Evolutionary conservation across 2,329 filamentous ascomycete genomes (phyloP).

Genomic region (Colletotrichum chrysophilum): DNA sequence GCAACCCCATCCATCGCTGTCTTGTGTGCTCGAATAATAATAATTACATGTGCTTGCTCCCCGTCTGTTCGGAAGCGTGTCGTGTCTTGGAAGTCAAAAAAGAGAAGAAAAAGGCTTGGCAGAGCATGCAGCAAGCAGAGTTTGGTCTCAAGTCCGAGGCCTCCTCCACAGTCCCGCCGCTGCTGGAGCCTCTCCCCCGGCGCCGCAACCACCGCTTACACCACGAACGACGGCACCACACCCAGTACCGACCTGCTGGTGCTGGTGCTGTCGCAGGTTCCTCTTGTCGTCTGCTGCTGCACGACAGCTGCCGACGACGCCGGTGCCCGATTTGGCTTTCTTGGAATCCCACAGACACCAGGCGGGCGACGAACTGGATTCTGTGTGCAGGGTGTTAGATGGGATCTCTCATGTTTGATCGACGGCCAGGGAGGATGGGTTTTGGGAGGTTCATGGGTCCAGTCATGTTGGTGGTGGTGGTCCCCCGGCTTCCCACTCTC

Average conservation of each 20-base stretch:
- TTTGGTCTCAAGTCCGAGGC: background rate
- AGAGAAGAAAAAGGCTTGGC: background rate
- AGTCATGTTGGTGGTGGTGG: background rate
- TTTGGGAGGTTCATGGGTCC: background rate
- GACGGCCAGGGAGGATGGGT: background rate
- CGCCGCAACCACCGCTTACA: background rate
- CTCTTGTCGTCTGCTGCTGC: background rate
- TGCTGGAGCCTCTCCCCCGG: background rate
- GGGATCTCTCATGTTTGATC: constrained; percentile 10
- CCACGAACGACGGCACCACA: background rate
- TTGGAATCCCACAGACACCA: background rate
- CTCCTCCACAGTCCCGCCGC: background rate
- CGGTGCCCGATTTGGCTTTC: background rate
- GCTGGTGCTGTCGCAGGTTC: background rate
- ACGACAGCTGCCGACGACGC: background rate
- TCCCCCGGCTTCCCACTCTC: background rate
- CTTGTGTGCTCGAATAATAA: background rate
- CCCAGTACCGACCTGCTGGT: background rate
- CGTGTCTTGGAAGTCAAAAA: background rate
- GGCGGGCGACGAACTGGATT: background rate
- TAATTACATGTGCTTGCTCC: background rate
- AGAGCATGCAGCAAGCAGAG: background rate
- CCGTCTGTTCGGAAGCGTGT: background rate
- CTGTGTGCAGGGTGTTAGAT: background rate
- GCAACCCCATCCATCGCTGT: background rate